phyloP scores from a whole-genome alignment of 2,329 filamentous ascomycete species.

The Xylaria hypoxylon region DNA sequence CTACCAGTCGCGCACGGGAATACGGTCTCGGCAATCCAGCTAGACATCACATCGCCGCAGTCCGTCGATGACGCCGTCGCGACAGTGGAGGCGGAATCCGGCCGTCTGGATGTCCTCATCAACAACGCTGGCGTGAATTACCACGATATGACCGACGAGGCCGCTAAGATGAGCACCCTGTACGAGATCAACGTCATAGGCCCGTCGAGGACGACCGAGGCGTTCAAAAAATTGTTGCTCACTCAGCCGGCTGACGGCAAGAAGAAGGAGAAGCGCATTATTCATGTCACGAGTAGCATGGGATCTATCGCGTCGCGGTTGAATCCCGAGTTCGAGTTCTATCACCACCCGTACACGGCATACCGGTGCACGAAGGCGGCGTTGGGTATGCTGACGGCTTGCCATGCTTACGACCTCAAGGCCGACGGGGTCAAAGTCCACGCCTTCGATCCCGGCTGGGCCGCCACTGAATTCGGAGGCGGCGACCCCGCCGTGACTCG shows the following conservation, averaged over 20 bases:
- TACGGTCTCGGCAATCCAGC: constrained; percentile 38
- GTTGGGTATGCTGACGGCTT: constrained; percentile 41
- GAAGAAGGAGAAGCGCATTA: constrained; percentile 38
- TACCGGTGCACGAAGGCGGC: constrained; percentile 42
- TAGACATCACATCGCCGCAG: constrained; percentile 37
- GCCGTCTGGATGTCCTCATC: constrained; percentile 41
- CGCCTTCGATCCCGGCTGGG: constrained; percentile 40
- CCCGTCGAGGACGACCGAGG: constrained; percentile 34
- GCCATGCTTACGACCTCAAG: constrained; percentile 38
- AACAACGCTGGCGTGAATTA: constrained; percentile 41
- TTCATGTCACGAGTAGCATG: constrained; percentile 40
- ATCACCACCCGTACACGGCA: constrained; percentile 22
- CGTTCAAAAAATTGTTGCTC: constrained; percentile 38
- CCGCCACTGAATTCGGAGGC: constrained; percentile 38
- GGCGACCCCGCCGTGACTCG: constrained; percentile 2
- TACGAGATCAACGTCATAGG: constrained; percentile 42
- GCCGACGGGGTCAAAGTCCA: constrained; percentile 38
- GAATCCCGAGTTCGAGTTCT: constrained; percentile 26
- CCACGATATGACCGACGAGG: constrained; percentile 26
- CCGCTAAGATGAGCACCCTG: constrained; percentile 31
- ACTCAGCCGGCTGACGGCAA: constrained; percentile 22
- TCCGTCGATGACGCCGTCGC: constrained; percentile 37
- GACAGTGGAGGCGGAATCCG: constrained; percentile 28
- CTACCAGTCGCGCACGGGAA: constrained; percentile 31
- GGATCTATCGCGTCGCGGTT: constrained; percentile 36